Evolutionary conservation across 164 flowering plant genomes (phyloP), one percentile per base, ranked within the genome.

Genomic region (Tetracentron sinense): DNA sequence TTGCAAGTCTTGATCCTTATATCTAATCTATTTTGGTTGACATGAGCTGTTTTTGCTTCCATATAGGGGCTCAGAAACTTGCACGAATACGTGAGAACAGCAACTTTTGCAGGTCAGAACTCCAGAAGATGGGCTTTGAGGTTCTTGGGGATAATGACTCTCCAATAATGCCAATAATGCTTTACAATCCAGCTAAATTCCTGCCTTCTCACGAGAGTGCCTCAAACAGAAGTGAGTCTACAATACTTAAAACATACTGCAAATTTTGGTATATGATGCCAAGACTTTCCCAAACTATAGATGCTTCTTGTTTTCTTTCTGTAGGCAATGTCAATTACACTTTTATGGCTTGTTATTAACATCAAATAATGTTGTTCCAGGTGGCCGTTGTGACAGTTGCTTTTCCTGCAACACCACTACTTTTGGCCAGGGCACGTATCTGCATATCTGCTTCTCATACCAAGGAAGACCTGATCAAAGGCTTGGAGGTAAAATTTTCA

Each of bases 121-220:
- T 95, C 73, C 83, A 86, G 73, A 91, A 88, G 67, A 88, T 89
- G 99, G 99, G 99, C 7, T 91, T 94, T 75, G 99, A 94, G 78
- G 99, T 94, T 78, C 85, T 89, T 61, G 99, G 99, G 56, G 99
- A 94, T 74, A 89, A 91, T 63, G 99, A 94, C 64, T 94, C 99
- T 46, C 99, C 99, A 33, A 87, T 94, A 27, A 94, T 94, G 96
- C 99, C 99, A 6, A 89, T 91, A 70, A 94, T 91, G 97, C 89
- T 94, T 67, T 94, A 94, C 79, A 94, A 94, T 75, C 99, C 99
- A 20, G 90, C 96, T 31, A 94, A 80, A 89, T 94, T 44, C 97
- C 99, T 65, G 96, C 96, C 17, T 94, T 91, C 75, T 94, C 97
- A 42, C 77, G 97, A 55, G 94, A 88, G 69, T 94, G 99, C 62